Base-by-base conservation (phyloP, 306 rosid species). In the Corylus heterophylla region DNA sequence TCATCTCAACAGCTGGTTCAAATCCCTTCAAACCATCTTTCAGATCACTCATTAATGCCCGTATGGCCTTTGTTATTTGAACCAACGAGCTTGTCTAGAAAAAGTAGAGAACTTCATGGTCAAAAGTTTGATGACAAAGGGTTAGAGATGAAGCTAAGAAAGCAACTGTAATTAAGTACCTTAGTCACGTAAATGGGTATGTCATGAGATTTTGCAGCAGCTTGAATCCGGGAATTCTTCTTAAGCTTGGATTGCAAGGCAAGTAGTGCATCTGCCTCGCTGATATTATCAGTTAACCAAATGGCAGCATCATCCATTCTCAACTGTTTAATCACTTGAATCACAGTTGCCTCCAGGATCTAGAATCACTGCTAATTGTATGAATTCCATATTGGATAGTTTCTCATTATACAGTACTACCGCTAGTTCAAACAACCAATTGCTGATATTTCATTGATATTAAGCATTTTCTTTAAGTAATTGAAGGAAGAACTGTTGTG, bases 221-320 rank as follows among this genome's bases (percentile, higher is more conserved):
- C 90, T 86, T 93, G 99, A 81, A 95, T 87, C 81, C 93, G 77
- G 18, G 94, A 85, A 86, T 95, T 95, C 86, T 91, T 95, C 85
- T 95, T 95, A 64, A 95, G 90, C 92, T 90, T 91, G 27, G 97
- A 83, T 67, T 90, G 99, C 89, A 95, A 82, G 78, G 92, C 94
- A 77, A 95, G 94, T 48, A 95, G 82, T 13, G 97, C 98, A 76
- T 95, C 89, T 79, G 98, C 99, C 82, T 90, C 92, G 63, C 97
- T 93, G 68, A 93, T 93, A 88, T 95, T 89, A 81, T 95, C 88
- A 81, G 96, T 93, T 73, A 95, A 84, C 81, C 84, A 78, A 75
- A 93, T 74, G 69, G 87, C 89, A 77, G 85, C 77, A 77, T 85
- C 98, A 62, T 86, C 78, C 88, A 90, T 84, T 85, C 86, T 91